Evolutionary conservation across 768 basidiomycete species (phyloP).

Genomic region (Hygrophorus pudorinus): DNA sequence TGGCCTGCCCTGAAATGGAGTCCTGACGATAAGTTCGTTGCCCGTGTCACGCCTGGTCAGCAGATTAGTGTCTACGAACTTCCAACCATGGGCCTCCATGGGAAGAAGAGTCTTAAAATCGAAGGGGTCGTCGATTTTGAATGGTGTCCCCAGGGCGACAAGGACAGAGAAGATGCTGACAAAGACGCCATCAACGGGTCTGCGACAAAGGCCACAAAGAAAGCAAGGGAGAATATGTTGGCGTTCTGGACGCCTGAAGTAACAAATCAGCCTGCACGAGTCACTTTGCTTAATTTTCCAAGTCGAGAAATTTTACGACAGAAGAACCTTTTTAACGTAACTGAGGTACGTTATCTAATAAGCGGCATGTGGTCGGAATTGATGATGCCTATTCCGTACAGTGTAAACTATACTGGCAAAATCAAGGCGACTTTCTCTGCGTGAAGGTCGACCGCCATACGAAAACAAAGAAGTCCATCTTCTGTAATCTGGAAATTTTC

Average conservation of each 20-base stretch:
- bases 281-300: constrained; percentile 87
- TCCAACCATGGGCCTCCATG: constrained; percentile 87
- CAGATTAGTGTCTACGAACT: constrained; percentile 97
- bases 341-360: constrained; percentile 58
- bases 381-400: constrained; percentile 21
- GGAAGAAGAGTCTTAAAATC: constrained; percentile 94
- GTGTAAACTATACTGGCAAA: constrained; percentile 99
- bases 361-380: constrained; percentile 1
- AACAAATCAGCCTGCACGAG: constrained; percentile 90
- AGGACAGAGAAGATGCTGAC: constrained; percentile 68
- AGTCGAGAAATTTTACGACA: constrained; percentile 74
- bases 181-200: constrained; percentile 31
- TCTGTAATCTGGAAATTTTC: constrained; percentile 98
- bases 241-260: constrained; percentile 99
- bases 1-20: constrained; percentile 99
- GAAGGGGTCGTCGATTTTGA: constrained; percentile 98
- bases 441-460: constrained; percentile 99
- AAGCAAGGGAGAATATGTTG: constrained; percentile 81
- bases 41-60: constrained; percentile 77
- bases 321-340: constrained; percentile 97
- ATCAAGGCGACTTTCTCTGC: constrained; percentile 95
- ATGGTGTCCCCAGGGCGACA: constrained; percentile 92
- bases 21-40: constrained; percentile 91
- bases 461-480: constrained; percentile 97
- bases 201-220: constrained; percentile 43